A percentile compares a stretch with the other conserved stretches of the same genome.
These are phyloP conservation scores for Kwoniella dejecticola DNA, from an alignment of 768 basidiomycete genomes.

Conservation along the genomic window DNA sequence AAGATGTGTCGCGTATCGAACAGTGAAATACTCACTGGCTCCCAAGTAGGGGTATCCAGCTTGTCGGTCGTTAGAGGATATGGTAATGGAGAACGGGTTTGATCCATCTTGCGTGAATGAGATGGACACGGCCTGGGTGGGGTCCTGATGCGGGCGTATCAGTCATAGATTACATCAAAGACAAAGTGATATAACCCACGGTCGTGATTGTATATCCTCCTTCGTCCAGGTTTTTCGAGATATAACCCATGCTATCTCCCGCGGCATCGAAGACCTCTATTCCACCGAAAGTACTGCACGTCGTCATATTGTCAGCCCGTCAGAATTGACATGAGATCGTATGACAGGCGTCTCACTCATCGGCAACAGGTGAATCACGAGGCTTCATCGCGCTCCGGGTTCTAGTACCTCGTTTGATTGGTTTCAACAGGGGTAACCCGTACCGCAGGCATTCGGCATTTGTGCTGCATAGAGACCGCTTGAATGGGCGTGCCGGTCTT, in stretches of 20 bases:
- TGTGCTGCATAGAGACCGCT: background rate
- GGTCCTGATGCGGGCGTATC: background rate
- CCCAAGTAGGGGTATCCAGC: background rate
- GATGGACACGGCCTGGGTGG: background rate
- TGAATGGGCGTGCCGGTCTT: background rate
- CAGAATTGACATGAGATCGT: no score
- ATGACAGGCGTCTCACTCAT: no score
- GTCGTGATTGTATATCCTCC: conserved; percentile 1
- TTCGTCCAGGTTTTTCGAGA: background rate
- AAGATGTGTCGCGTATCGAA: background rate
- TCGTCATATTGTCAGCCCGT: no score
- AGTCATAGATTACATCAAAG: no score
- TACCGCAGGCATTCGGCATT: conserved; percentile 4
- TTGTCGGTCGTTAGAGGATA: conserved; percentile 1
- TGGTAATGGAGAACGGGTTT: conserved; percentile 1
- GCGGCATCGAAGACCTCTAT: background rate
- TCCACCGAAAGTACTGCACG: background rate
- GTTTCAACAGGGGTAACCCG: background rate
- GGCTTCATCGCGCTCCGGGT: background rate
- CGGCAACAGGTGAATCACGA: background rate
- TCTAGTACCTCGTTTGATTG: background rate
- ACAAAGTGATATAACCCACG: background rate
- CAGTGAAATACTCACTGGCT: background rate
- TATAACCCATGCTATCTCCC: background rate
- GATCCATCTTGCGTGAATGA: background rate